Evolutionary conservation across 169 alveolate species (phyloP).

Genomic region (Plasmodium fragile): DNA sequence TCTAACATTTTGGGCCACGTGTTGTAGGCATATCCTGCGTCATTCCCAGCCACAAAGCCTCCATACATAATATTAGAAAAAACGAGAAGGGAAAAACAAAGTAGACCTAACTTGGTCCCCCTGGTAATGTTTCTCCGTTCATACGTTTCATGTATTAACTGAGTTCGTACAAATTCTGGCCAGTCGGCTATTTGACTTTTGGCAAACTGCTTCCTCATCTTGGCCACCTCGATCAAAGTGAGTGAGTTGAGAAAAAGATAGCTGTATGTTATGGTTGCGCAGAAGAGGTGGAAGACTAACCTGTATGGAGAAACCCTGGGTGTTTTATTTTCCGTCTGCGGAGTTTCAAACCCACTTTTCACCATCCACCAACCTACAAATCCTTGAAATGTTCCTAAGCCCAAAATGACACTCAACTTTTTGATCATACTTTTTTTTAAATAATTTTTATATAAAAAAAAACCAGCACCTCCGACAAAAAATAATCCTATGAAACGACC

Average conservation of each 20-base stretch:
- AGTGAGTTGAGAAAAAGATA: slow-evolving; percentile 80
- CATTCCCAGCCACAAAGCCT: slow-evolving; percentile 91
- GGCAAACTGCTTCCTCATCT: slow-evolving; percentile 25
- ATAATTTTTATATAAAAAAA: slow-evolving; percentile 84
- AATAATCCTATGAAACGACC: slow-evolving; percentile 90
- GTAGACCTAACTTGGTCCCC: slow-evolving; percentile 33
- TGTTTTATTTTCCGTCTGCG: slow-evolving; percentile 83
- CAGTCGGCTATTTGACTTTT: slow-evolving; percentile 45
- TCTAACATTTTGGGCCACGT: slow-evolving; percentile 92
- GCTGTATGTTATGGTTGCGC: slow-evolving; percentile 84
- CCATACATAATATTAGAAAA: slow-evolving; percentile 70
- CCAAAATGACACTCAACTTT: slow-evolving; percentile 70
- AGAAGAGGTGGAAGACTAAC: slow-evolving; percentile 80
- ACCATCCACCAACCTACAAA: slow-evolving; percentile 89
- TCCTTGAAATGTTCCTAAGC: slow-evolving; percentile 84
- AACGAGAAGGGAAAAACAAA: slow-evolving; percentile 28
- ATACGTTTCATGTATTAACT: slow-evolving; percentile 58
- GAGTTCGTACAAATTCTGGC: slow-evolving; percentile 42
- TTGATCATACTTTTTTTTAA: slow-evolving; percentile 78
- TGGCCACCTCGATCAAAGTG: slow-evolving; percentile 74
- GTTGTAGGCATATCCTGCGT: slow-evolving; percentile 90
- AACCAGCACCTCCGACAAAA: slow-evolving; percentile 86
- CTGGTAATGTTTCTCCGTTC: slow-evolving; percentile 50
- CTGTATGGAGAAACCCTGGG: slow-evolving; percentile 89
- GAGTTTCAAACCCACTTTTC: slow-evolving; percentile 85